Evolutionary conservation across 805 yeast genomes (phyloP).

Genomic region (Phaffomyces thermotolerans): DNA sequence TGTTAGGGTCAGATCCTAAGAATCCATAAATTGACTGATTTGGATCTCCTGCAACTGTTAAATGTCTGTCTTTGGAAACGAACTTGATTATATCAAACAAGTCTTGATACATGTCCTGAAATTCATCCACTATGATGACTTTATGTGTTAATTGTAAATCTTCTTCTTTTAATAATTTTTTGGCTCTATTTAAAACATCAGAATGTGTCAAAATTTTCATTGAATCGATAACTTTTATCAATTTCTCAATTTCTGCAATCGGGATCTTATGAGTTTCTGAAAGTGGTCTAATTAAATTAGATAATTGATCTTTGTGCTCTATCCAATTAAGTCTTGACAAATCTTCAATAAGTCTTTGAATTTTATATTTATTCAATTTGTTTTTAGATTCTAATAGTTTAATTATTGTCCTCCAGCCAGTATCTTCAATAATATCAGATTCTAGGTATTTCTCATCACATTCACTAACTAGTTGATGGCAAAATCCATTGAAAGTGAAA

Average conservation of each 20-base stretch:
- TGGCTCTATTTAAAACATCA: conserved; percentile 23
- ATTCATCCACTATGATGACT: conserved; percentile 59
- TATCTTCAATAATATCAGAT: conserved; percentile 44
- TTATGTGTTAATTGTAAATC: conserved; percentile 23
- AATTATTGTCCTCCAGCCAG: conserved; percentile 42
- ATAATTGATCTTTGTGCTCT: not conserved
- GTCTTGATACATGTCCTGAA: conserved; percentile 58
- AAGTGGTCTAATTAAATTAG: not conserved
- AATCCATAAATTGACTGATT: conserved; percentile 66
- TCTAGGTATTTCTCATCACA: conserved; percentile 18
- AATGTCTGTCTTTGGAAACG: conserved; percentile 37
- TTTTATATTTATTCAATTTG: conserved; percentile 8
- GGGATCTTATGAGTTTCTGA: not conserved
- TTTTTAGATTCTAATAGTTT: conserved; percentile 23
- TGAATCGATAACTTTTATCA: conserved; percentile 9
- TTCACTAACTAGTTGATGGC: conserved; percentile 41
- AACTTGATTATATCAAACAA: conserved; percentile 38
- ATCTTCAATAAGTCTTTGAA: conserved; percentile 2
- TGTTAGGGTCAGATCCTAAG: conserved; percentile 42
- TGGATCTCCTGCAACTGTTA: conserved; percentile 65
- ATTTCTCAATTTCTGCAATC: not conserved
- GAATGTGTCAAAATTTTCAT: conserved; percentile 16
- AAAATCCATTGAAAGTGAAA: conserved; percentile 59
- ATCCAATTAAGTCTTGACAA: not conserved
- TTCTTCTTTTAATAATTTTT: conserved; percentile 25